Evolutionary conservation across 441 rosid species (phyloP), one percentile per base, ranked within the genome.

Genomic region (Croton laevigatus): DNA sequence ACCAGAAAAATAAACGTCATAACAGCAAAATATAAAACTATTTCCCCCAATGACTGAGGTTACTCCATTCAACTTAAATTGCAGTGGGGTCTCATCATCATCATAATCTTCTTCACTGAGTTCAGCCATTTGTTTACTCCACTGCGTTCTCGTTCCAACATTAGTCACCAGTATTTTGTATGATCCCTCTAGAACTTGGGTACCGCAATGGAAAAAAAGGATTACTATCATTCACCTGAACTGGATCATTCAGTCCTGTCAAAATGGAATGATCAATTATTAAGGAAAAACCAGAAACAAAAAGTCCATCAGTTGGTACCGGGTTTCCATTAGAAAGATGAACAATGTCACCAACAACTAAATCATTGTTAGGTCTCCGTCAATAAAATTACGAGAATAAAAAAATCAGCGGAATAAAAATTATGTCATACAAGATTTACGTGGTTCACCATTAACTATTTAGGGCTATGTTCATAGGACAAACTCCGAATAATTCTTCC

Each of bases 221-320:
- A 38, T 75, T 77, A 7, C 23, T 17, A 3, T 23, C 34, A 46
- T 52, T 20, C 8, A 87, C 78, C 38, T 73, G 70, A 0, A 79
- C 73, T 20, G 71, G 88, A 23, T 78, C 77, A 5, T 81, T 76
- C 5, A 85, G 89, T 4, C 86, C 89, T 0, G 86, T 82, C 75
- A 84, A 78, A 63, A 82, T 81, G 2, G 89, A 85, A 48, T 81
- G 84, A 40, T 85, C 85, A 23, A 83, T 73, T 68, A 71, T 70
- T 59, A 85, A 64, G 6, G 85, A 82, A 71, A 80, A 81, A 5
- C 88, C 89, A 13, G 79, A 73, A 32, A 84, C 46, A 44, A 87
- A 81, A 40, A 87, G 72, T 5, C 89, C 91, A 45, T 85, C 89
- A 0, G 88, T 86, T 3, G 86, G 89, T 16, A 85, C 75, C 62